Evolutionary conservation across 805 yeast genomes (phyloP).

Genomic region (Ogataea sp.): DNA sequence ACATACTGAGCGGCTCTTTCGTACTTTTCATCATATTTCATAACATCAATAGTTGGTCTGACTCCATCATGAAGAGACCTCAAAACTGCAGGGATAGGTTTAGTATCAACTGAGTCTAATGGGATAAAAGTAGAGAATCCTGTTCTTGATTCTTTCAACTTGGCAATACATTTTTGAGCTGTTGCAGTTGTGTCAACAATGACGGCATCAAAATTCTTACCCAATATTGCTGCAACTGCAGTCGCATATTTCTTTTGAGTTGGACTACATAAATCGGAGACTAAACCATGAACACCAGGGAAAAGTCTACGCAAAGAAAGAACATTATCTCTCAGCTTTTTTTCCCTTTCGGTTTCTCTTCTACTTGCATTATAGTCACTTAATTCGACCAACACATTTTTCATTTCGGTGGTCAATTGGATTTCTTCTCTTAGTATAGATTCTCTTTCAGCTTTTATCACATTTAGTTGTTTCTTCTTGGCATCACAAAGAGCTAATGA

Average conservation of each 20-base stretch:
- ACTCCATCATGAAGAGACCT: constrained; percentile 47
- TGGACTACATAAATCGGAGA: constrained; percentile 75
- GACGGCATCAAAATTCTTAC: constrained; percentile 72
- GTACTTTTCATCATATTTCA: constrained; percentile 56
- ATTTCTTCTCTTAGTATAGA: constrained; percentile 38
- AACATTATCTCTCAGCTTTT: constrained; percentile 64
- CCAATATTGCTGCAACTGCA: constrained; percentile 73
- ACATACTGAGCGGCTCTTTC: constrained; percentile 77
- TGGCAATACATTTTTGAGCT: constrained; percentile 69
- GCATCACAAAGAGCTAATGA: constrained; percentile 26
- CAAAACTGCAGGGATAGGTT: constrained; percentile 43
- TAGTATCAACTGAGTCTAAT: constrained; percentile 61
- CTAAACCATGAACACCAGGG: constrained; percentile 80
- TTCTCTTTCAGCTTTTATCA: constrained; percentile 28
- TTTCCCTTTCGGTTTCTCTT: constrained; percentile 68
- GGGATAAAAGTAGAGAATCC: constrained; percentile 90
- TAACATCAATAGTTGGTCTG: constrained; percentile 66
- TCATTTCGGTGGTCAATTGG: constrained; percentile 55
- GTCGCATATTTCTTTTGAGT: constrained; percentile 59
- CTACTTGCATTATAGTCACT: constrained; percentile 70
- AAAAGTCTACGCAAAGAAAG: constrained; percentile 59
- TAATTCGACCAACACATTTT: constrained; percentile 49
- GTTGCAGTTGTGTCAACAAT: constrained; percentile 71
- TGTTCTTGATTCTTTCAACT: constrained; percentile 73
- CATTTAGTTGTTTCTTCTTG: constrained; percentile 14